These are phyloP conservation scores for Neurospora crassa DNA, from an alignment of 2,329 filamentous ascomycete species.

Conservation along the genomic window DNA sequence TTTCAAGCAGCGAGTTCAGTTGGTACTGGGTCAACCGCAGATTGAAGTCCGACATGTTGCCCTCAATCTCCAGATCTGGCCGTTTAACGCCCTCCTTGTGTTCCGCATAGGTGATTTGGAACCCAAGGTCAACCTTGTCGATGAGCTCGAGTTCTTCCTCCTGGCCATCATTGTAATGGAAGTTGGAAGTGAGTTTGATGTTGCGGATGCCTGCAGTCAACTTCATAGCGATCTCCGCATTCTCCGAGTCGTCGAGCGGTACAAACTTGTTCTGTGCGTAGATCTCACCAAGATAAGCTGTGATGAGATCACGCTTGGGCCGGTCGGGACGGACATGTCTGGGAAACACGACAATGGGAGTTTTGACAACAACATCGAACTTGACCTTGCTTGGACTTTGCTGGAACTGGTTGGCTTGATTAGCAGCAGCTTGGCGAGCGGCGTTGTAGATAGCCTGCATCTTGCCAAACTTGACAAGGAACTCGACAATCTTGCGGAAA, in stretches of 20 bases:
- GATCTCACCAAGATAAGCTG: slow-evolving; percentile 91
- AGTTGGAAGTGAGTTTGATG: slow-evolving; percentile 79
- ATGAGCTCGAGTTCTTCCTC: slow-evolving; percentile 92
- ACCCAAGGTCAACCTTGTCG: slow-evolving; percentile 89
- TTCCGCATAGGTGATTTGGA: slow-evolving; percentile 85
- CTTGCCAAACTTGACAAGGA: slow-evolving; percentile 96
- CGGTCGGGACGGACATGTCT: slow-evolving; percentile 61
- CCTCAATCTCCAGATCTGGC: slow-evolving; percentile 85
- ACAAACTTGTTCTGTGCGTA: slow-evolving; percentile 93
- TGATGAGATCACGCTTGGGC: slow-evolving; percentile 70
- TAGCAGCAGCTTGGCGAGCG: slow-evolving; percentile 85
- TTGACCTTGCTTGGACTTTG: slow-evolving; percentile 84
- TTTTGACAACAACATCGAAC: slow-evolving; percentile 88
- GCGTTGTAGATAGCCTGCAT: slow-evolving; percentile 99
- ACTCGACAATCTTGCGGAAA: slow-evolving; percentile 96
- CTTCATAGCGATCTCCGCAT: slow-evolving; percentile 73
- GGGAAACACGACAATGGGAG: slow-evolving; percentile 93
- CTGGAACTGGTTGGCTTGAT: slow-evolving; percentile 87
- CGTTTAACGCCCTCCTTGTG: slow-evolving; percentile 68
- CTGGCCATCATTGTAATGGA: slow-evolving; percentile 64
- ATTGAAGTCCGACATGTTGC: slow-evolving; percentile 88
- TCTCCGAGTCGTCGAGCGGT: slow-evolving; percentile 66
- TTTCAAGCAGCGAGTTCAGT: slow-evolving; percentile 76
- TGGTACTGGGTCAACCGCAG: slow-evolving; percentile 84
- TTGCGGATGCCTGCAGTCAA: slow-evolving; percentile 87